Conservation (phyloP, 208 protist genomes). For the Leishmania mexicana region DNA sequence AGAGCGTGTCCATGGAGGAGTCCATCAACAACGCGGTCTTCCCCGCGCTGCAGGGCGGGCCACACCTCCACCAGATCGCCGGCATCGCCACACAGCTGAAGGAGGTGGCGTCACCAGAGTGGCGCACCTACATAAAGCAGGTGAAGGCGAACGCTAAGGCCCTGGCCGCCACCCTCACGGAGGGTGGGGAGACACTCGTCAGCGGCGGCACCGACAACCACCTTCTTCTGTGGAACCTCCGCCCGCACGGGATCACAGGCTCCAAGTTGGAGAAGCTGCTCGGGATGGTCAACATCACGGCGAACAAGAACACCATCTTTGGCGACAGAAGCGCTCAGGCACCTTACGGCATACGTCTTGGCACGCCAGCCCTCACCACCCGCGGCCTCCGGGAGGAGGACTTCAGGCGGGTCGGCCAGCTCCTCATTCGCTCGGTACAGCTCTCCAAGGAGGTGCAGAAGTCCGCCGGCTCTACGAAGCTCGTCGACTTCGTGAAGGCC, state of each 20-base stretch:
- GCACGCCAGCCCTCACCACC: conserved; percentile 95
- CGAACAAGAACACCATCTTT: conserved; percentile 98
- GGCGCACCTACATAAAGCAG: conserved; percentile 93
- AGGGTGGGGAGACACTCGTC: conserved; percentile 93
- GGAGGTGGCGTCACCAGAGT: conserved; percentile 95
- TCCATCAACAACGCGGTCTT: conserved; percentile 98
- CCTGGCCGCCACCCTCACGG: conserved; percentile 82
- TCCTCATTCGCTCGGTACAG: conserved; percentile 89
- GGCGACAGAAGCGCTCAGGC: conserved; percentile 94
- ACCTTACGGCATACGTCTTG: conserved; percentile 96
- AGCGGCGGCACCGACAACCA: conserved; percentile 98
- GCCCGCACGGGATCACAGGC: conserved; percentile 94
- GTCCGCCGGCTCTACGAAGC: conserved; percentile 61
- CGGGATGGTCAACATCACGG: conserved; percentile 89
- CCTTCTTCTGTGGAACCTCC: conserved; percentile 97
- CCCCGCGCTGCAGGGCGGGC: conserved; percentile 97
- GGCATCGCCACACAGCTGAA: conserved; percentile 96
- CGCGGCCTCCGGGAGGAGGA: conserved; percentile 93
- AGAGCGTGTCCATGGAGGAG: conserved; percentile 86
- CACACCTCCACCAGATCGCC: conserved; percentile 98
- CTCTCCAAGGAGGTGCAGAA: conserved; percentile 83
- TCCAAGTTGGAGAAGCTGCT: conserved; percentile 97
- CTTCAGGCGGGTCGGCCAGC: conserved; percentile 90
- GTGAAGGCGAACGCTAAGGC: conserved; percentile 91
- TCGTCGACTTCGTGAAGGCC: conserved; percentile 75